Evolutionary conservation across 1,284 basidiomycete genomes (phyloP).

Genomic region (Boletellus deceptivus): DNA sequence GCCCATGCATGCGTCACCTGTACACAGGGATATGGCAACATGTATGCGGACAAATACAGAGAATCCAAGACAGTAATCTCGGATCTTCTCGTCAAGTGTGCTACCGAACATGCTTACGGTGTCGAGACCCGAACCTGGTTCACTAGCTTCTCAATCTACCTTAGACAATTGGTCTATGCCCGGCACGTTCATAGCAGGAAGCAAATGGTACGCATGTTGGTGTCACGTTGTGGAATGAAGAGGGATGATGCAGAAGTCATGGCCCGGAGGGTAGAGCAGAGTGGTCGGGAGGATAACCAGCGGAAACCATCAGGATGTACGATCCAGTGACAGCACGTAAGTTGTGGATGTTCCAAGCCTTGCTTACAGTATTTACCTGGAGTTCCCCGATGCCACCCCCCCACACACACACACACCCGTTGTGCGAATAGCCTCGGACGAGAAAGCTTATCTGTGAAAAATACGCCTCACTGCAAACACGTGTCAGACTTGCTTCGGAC

Average conservation of each 20-base stretch:
- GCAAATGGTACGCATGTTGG: slow-evolving; percentile 27
- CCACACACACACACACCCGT: not conserved
- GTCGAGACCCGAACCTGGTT: slow-evolving; percentile 29
- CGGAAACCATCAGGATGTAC: slow-evolving; percentile 13
- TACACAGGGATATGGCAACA: slow-evolving; percentile 25
- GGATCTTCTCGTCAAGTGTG: slow-evolving; percentile 24
- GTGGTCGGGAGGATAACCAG: not conserved
- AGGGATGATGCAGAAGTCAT: slow-evolving; percentile 22
- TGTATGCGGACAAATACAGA: slow-evolving; percentile 31
- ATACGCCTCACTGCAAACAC: not conserved
- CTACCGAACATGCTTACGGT: slow-evolving; percentile 19
- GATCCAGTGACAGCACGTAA: slow-evolving; percentile 22
- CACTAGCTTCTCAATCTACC: slow-evolving; percentile 23
- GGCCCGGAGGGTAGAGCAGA: slow-evolving; percentile 20
- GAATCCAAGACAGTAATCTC: slow-evolving; percentile 28
- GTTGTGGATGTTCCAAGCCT: not conserved
- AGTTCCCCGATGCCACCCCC: not conserved
- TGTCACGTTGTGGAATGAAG: slow-evolving; percentile 27
- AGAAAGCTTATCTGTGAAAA: not conserved
- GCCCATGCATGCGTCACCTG: slow-evolving; percentile 31
- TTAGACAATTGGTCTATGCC: slow-evolving; percentile 22
- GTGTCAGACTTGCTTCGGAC: not conserved
- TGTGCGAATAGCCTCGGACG: not conserved
- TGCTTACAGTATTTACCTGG: slow-evolving; percentile 10
- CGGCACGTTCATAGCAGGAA: slow-evolving; percentile 23